Base-by-base conservation (phyloP, 1,284 basidiomycete genomes). In the Gomphus sp. region DNA sequence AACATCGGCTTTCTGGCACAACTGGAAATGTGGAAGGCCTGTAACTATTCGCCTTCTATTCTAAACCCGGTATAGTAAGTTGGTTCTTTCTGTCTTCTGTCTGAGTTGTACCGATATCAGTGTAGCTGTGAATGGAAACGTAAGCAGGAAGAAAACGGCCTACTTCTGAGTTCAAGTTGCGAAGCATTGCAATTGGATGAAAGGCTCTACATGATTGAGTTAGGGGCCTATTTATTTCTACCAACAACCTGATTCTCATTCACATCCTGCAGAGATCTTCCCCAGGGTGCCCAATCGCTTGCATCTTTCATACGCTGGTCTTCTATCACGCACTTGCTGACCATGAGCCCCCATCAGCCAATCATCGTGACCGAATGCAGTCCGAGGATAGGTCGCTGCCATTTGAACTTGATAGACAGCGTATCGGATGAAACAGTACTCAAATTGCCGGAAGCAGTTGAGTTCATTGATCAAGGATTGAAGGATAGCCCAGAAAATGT, bases 1-100 rank as follows among this genome's bases (percentile, higher is more conserved):
- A 87, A 84, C 63, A 79, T 83, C 12, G 87, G 88, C 48, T 90
- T 91, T 70, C 78, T 85, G 62, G 85, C 89, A 70, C 87, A 90
- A 66, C 77, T 90, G 36, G 82, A 87, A 33, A 72, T 91, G 54
- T 91, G 87, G 61, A 84, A 85, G 66, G 74, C 89, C 37, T 91
- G 88, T 69, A 75, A 78, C 66, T 91, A 89, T 61, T 74, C 75
- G 33, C 87, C 88, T 7, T 78, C 76, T 28, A 76, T 76, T 2
- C 68, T 73, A 16, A 80, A 85, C 62, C 86, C 85, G 2, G 82
- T 87, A 59, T 90, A 90, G 57, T 58, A 36, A 33, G 57, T 43
- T 33, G n/a, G 57, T 52, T 33, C 37, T 45, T 31, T 16, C 7
- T 25, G 11, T 41, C 43, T 2, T 43, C 41, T 8, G 6, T 43